A percentile compares a stretch with the other conserved stretches of the same genome.
These are phyloP conservation scores for Lolium perenne DNA, from an alignment of 176 grass and related monocot genomes.

Conservation along the genomic window DNA sequence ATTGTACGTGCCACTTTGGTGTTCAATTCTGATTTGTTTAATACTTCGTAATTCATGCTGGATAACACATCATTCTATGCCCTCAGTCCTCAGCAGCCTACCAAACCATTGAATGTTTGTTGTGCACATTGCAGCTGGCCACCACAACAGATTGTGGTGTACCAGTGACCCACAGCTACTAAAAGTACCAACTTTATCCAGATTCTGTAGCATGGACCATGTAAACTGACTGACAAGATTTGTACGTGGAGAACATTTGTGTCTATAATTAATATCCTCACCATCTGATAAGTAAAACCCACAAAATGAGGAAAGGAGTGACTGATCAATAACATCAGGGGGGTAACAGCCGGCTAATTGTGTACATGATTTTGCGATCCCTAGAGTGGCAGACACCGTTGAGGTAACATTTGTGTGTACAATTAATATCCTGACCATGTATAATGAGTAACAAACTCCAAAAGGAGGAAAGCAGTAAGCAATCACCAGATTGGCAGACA, in stretches of 20 bases:
- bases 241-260: neutral
- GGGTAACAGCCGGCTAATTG: constrained; percentile 7
- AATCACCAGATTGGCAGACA: neutral
- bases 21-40: neutral
- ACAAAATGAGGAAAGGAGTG: neutral
- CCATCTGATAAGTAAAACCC: neutral
- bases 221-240: neutral
- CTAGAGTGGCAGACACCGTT: neutral
- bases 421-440: neutral
- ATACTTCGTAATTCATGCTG: constrained; percentile 1
- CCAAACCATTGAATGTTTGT: neutral
- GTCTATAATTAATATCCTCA: neutral
- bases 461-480: neutral
- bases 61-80: neutral
- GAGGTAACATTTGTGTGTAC: neutral
- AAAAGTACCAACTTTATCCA: constrained; percentile 1
- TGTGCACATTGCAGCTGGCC: neutral
- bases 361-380: neutral
- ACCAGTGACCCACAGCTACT: neutral
- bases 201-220: neutral
- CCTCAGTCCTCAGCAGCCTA: neutral
- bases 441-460: neutral
- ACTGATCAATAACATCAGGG: neutral
- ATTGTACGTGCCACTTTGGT: neutral
- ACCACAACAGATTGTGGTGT: neutral